Base-by-base conservation (phyloP, 108 stramenopile genomes). In the Cyclotella atomus region DNA sequence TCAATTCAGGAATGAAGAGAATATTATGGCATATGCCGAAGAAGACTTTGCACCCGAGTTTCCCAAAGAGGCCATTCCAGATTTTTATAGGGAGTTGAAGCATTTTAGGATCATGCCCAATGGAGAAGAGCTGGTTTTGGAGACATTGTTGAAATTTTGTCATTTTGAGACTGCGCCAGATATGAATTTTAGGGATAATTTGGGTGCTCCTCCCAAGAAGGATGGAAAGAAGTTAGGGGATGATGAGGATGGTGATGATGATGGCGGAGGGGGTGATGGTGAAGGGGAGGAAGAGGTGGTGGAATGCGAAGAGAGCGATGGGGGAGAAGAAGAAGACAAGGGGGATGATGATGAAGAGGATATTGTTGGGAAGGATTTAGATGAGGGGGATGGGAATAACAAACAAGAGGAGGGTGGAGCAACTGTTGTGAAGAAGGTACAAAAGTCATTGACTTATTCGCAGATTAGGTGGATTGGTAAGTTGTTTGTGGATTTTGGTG, bases 41-140 rank as follows among this genome's bases (percentile, higher is more conserved):
- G 89, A 91, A 32, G 95, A 97, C 75, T 96, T 96, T 76, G 81
- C 89, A 17, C 83, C 85, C 3, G 85, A 87, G 29, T 96, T 91
- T 67, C 89, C 89, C 9, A 43, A 77, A 35, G 92, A 93, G 38
- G 83, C 88, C 3, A 93, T 94, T 53, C 97, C 97, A 9, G 83
- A 97, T 65, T 89, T 97, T 53, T 71, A 87, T 44, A 95, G 92
- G 70, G 97, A 97, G 68, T 75, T 95, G n/a, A 43, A 84, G 16
- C 88, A 96, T 69, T 97, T 97, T 75, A 83, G 95, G 24, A 83
- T 85, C 15, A 86, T 93, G 81, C 88, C 89, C 7, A 89, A 92
- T 69, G 95, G 92, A 49, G 82, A 84, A 32, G 91, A 94, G 64
- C 71, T 96, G 14, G 87, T 82, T 12, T 71, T 94, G 41, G 92